Evolutionary conservation across 306 rosid species (phyloP).

Genomic region (Hippophae gyantsensis): DNA sequence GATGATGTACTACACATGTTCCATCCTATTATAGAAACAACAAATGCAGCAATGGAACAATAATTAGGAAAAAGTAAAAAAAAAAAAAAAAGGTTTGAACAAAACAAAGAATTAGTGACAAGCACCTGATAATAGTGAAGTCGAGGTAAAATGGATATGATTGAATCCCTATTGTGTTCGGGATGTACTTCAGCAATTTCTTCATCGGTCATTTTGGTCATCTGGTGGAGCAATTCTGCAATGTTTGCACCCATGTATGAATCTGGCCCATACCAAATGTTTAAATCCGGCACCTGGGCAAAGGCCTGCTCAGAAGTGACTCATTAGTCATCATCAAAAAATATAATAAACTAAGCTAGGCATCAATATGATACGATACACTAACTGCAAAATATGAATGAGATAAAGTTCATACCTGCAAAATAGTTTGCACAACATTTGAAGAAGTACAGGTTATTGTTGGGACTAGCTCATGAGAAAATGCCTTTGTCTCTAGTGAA

Average conservation of each 20-base stretch:
- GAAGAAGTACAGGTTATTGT: slow-evolving; percentile 97
- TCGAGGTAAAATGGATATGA: slow-evolving; percentile 60
- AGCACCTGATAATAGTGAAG: slow-evolving; percentile 68
- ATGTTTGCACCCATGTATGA: slow-evolving; percentile 99
- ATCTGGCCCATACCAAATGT: slow-evolving; percentile 90
- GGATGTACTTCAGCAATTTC: slow-evolving; percentile 78
- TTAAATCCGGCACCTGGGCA: slow-evolving; percentile 78
- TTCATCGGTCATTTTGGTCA: slow-evolving; percentile 76
- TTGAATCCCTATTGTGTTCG: slow-evolving; percentile 52
- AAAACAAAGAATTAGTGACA: not conserved
- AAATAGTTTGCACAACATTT: slow-evolving; percentile 85
- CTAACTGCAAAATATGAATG: slow-evolving; percentile 6
- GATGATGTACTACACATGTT: slow-evolving; percentile 86
- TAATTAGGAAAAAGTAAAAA: not conserved
- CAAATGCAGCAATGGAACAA: slow-evolving; percentile 3
- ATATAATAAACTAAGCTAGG: not conserved
- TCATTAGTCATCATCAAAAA: not conserved
- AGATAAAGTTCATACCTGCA: slow-evolving; percentile 48
- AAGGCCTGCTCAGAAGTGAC: slow-evolving; percentile 52
- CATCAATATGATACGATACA: slow-evolving; percentile 13
- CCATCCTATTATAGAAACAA: slow-evolving; percentile 57
- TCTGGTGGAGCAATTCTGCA: slow-evolving; percentile 63
- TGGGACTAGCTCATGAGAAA: slow-evolving; percentile 92
- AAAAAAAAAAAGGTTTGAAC: not conserved
- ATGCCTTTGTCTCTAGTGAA: slow-evolving; percentile 85